Conservation (phyloP, 2,329 filamentous ascomycete species). For the Colletotrichum gloeosporioides region DNA sequence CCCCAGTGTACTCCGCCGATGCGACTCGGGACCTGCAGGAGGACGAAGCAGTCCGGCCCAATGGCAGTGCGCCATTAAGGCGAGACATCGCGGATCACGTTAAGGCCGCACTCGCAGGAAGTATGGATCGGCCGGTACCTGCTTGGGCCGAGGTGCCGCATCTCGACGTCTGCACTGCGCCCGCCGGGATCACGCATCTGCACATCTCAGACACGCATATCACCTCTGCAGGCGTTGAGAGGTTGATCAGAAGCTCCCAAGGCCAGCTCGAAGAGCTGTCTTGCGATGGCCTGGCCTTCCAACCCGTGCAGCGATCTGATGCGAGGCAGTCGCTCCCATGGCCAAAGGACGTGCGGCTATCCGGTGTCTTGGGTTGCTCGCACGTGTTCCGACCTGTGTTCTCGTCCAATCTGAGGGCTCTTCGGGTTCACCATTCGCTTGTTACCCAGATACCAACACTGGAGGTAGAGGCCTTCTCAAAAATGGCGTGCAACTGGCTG, state of each 20-base stretch:
- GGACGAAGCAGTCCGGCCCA: constrained; percentile 26
- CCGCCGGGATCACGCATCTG: constrained; percentile 57
- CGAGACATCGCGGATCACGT: constrained; percentile 37
- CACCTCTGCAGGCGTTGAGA: constrained; percentile 46
- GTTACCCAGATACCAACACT: constrained; percentile 60
- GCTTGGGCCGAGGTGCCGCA: constrained; percentile 13
- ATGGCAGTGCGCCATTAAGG: constrained; percentile 35
- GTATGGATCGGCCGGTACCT: constrained; percentile 5
- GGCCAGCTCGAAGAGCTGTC: constrained; percentile 59
- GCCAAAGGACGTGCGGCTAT: constrained; percentile 36
- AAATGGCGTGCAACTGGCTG: constrained; percentile 40
- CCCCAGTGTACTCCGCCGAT: constrained; percentile 46
- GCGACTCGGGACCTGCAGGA: constrained; percentile 28
- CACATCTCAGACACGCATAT: constrained; percentile 56
- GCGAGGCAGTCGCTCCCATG: constrained; percentile 25
- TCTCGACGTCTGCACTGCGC: constrained; percentile 28
- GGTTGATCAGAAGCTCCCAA: constrained; percentile 45
- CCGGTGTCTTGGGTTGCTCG: constrained; percentile 49
- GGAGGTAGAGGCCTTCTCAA: constrained; percentile 39
- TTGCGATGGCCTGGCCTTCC: constrained; percentile 46
- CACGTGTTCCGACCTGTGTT: constrained; percentile 58
- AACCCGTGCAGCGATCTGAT: background rate
- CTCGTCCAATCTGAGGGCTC: constrained; percentile 56
- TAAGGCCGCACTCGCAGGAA: constrained; percentile 27
- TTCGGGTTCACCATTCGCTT: constrained; percentile 65